A percentile compares a stretch with the other conserved stretches of the same genome.
Evolutionary conservation across 2,329 filamentous ascomycete species (phyloP).

Genomic region (Fusarium luffae): DNA sequence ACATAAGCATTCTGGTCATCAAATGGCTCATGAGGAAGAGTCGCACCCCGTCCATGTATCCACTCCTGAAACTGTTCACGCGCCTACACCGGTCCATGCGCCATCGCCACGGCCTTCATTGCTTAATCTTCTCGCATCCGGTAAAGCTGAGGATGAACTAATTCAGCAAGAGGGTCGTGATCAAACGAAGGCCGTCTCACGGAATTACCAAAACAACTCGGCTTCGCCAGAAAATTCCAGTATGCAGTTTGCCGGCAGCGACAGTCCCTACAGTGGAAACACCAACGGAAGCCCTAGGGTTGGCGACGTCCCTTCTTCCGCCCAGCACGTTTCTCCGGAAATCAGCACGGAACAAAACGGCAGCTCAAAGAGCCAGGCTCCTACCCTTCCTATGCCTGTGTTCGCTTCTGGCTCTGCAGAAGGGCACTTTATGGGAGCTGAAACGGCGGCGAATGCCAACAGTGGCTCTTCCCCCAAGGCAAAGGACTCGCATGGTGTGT

Average conservation of each 20-base stretch:
- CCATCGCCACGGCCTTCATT: slow-evolving; percentile 29
- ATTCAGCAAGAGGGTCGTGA: not conserved
- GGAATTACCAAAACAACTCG: not conserved
- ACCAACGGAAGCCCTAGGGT: slow-evolving; percentile 18
- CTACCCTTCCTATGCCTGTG: slow-evolving; percentile 5
- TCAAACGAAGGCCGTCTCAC: not conserved
- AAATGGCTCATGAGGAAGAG: slow-evolving; percentile 20
- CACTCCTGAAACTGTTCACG: slow-evolving; percentile 26
- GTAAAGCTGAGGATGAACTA: slow-evolving; percentile 6
- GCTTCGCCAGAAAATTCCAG: slow-evolving; percentile 5
- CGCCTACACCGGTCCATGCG: slow-evolving; percentile 24
- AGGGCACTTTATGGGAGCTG: not conserved
- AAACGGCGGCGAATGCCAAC: not conserved
- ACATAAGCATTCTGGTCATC: slow-evolving; percentile 5
- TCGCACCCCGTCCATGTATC: slow-evolving; percentile 27
- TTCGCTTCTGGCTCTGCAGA: not conserved
- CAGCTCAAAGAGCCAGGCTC: slow-evolving; percentile 4
- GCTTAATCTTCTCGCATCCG: slow-evolving; percentile 25
- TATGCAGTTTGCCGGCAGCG: slow-evolving; percentile 15
- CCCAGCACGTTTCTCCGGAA: slow-evolving; percentile 12
- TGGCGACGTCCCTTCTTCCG: slow-evolving; percentile 1
- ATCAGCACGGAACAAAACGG: slow-evolving; percentile 14
- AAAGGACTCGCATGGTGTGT: slow-evolving; percentile 27
- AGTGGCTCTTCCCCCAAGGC: not conserved
- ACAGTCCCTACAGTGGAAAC: slow-evolving; percentile 24